Percentiles rank a stretch among this genome's conserved stretches.
Evolutionary conservation across 345 rosid genomes (phyloP).

Genomic region (Erysimum cheiranthoides): DNA sequence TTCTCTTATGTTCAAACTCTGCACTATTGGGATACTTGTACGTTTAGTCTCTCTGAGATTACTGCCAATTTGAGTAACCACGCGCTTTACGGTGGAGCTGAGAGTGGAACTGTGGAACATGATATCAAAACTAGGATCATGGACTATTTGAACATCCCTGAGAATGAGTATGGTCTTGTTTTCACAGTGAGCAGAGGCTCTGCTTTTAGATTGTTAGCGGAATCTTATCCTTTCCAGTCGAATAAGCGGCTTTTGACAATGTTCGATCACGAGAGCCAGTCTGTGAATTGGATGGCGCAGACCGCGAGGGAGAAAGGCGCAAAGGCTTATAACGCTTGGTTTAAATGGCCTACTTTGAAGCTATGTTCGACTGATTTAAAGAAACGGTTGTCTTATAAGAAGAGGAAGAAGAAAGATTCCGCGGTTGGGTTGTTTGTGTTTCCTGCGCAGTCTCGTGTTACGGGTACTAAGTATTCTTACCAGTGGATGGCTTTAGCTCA

Average conservation of each 20-base stretch:
- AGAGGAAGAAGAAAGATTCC: constrained; percentile 76
- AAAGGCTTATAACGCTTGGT: constrained; percentile 82
- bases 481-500: constrained; percentile 99
- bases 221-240: constrained; percentile 77
- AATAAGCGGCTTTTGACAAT: constrained; percentile 76
- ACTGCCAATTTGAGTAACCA: constrained; percentile 89
- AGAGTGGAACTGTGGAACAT: constrained; percentile 75
- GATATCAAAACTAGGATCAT: constrained; percentile 82
- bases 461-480: constrained; percentile 92
- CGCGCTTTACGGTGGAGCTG: constrained; percentile 83
- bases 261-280: constrained; percentile 96
- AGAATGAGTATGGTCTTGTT: constrained; percentile 83
- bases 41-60: constrained; percentile 80
- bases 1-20: constrained; percentile 76
- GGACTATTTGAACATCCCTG: constrained; percentile 88
- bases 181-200: constrained; percentile 93
- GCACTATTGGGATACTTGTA: constrained; percentile 71
- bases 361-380: constrained; percentile 85
- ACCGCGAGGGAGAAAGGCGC: constrained; percentile 89
- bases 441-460: constrained; percentile 95
- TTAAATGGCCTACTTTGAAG: constrained; percentile 85
- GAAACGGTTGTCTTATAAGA: constrained; percentile 73
- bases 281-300: constrained; percentile 90
- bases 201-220: constrained; percentile 81
- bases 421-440: constrained; percentile 93